Base-by-base conservation (phyloP, 768 basidiomycete species). In the Calocybe gangraenosa region DNA sequence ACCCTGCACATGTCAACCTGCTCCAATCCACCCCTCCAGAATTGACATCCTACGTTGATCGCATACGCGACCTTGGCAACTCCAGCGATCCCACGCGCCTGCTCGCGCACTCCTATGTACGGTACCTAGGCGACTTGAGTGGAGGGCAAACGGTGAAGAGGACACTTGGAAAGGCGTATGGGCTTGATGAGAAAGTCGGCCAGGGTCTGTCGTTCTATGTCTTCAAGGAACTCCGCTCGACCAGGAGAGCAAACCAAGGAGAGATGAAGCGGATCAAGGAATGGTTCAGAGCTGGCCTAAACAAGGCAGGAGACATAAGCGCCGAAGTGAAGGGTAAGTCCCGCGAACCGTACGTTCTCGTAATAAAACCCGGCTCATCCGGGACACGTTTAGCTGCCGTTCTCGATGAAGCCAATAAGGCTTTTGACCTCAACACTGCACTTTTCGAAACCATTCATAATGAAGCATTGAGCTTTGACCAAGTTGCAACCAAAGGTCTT, bases 81-180 rank as follows among this genome's bases (percentile, higher is more conserved):
- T 66, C 70, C 20, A 48, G 53, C 7, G 75, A 74, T 56, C 79
- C 71, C 9, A 64, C 75, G 0, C 63, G 70, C 5, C 74, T 92
- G 7, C 72, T 91, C 6, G 82, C 87, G 0, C 89, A 91, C 61
- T 73, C 87, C 1, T 90, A 90, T 57, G 84, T 88, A n/a, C 76
- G 87, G 25, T 90, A 90, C 62, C 74, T 90, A 23, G 88, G 87
- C 38, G 87, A 91, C 59, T 68, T 90, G 23, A 84, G 81, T 35
- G 87, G 88, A 4, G 88, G 89, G 1, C 88, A 90, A 66, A 68
- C 74, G 47, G 80, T 90, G 56, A 70, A 79, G 18, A 69, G 76
- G 33, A 70, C 69, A 25, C 60, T 89, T n/a, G 71, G 73, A 13
- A 84, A 84, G 59, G 77, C 84, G 11, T 91, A 89, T 57, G 70